Base-by-base conservation (phyloP, 2,329 filamentous ascomycete genomes). In the Bretziella fagacearum region DNA sequence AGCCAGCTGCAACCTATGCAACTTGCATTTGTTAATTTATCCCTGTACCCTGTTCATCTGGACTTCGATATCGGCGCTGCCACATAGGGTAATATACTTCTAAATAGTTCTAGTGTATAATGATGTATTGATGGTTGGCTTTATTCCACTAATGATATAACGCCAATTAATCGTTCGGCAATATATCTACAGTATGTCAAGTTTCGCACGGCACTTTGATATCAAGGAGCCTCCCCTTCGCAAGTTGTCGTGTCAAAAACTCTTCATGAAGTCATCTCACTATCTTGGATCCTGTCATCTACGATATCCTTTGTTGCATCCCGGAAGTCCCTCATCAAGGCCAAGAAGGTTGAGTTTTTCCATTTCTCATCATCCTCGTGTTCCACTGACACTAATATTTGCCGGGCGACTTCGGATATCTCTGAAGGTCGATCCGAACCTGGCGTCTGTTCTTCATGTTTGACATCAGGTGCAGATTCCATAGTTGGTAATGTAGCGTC, bases 361-460 rank as follows among this genome's bases (percentile, higher is more conserved):
- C 65, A 67, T 52, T 67, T 67, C 6, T 67, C 65, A 35, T 64
- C 63, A 37, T 58, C 56, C 51, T 67, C 65, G 45, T 67, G 64
- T 52, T 64, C 57, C 20, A 67, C 65, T 2, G 62, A 61, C 40
- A 66, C 62, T 29, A 67, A 58, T 1, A 67, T 60, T 18, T 62
- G 59, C 50, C 64, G 60, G 5, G 65, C 65, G 0, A 64, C 64
- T 48, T 65, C 62, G 2, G 65, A 61, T 2, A 67, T 62, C 18
- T 62, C 44, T 22, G 49, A 51, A 1, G 62, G 62, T 33, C 59
- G 61, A 44, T 52, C 47, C 41, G 56, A 57, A 26, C 51, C 18
- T 2, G 44, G 52, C 8, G 51, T 48, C 2, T 55, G 51, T 3
- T 35, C 40, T 2, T 56, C 48, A 10, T 55, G 51, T 3, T 50